phyloP scores from a whole-genome alignment of 2,329 filamentous ascomycete genomes.

The Septoria petroselini region DNA sequence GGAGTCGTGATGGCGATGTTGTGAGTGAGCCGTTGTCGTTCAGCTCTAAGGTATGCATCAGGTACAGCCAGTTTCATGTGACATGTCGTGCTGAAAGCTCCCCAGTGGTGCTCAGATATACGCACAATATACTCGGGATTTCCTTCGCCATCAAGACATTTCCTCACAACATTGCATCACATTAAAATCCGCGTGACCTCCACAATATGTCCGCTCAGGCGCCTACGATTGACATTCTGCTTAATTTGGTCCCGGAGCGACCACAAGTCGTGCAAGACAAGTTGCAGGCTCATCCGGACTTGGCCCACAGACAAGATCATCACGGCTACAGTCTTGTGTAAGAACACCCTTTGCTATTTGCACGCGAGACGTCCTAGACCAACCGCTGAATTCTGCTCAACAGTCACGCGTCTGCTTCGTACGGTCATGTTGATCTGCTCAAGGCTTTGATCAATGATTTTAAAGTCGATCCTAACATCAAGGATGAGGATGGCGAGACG shows the following conservation, averaged over 20 bases:
- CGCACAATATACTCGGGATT: no score
- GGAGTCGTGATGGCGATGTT: not conserved
- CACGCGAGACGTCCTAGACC: no score
- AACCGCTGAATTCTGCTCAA: no score
- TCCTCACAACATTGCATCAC: not conserved
- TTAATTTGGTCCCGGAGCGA: constrained; percentile 72
- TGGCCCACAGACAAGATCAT: constrained; percentile 78
- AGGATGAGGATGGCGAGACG: constrained; percentile 89
- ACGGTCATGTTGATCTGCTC: constrained; percentile 79
- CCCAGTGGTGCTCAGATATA: no score
- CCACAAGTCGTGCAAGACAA: constrained; percentile 69
- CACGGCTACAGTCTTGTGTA: constrained; percentile 85
- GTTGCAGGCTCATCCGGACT: constrained; percentile 68
- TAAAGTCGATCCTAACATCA: constrained; percentile 72
- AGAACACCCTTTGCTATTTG: no score
- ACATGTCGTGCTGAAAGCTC: no score
- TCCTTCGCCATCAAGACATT: no score
- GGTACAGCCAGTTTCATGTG: no score
- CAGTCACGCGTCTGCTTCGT: constrained; percentile 81
- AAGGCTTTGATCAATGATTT: constrained; percentile 72
- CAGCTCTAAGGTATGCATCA: no score
- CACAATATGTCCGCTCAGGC: constrained; percentile 35
- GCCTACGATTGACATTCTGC: constrained; percentile 46
- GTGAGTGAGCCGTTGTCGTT: no score
- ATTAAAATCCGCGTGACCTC: not conserved